A percentile compares a stretch with the other conserved stretches of the same genome.
phyloP scores from a whole-genome alignment of 257 asterid genomes.

The Ilex asprella region DNA sequence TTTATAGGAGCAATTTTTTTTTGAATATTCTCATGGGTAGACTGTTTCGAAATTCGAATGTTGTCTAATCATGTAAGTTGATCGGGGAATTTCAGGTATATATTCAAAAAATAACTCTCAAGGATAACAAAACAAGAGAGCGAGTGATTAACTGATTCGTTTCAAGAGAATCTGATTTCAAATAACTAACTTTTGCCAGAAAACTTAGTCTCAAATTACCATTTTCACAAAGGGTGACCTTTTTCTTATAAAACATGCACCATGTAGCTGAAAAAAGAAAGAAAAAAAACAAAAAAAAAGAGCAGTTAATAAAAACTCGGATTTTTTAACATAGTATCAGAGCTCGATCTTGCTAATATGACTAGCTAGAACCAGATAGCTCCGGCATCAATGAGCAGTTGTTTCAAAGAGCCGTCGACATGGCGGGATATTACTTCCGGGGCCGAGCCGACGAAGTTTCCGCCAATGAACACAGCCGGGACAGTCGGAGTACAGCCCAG shows the following conservation, averaged over 20 bases:
- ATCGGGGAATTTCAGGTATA: too few relatives aligned
- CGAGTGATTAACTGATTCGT: too few relatives aligned
- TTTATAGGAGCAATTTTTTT: not conserved
- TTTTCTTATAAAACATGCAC: too few relatives aligned
- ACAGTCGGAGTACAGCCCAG: conserved; percentile 66
- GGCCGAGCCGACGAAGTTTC: conserved; percentile 62
- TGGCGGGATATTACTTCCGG: conserved; percentile 64
- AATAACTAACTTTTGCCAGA: too few relatives aligned
- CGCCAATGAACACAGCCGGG: conserved; percentile 76
- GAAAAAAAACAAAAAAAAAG: not conserved
- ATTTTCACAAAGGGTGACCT: not conserved
- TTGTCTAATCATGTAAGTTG: not conserved
- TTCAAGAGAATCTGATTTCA: too few relatives aligned
- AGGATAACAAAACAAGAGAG: too few relatives aligned
- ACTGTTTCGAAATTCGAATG: not conserved
- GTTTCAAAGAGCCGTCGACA: conserved; percentile 71
- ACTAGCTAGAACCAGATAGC: conserved; percentile 63
- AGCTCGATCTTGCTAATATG: too few relatives aligned
- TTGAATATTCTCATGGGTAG: not conserved
- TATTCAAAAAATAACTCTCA: too few relatives aligned
- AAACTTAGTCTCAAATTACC: not conserved
- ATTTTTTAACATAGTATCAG: too few relatives aligned
- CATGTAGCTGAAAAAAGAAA: too few relatives aligned
- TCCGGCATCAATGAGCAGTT: conserved; percentile 53
- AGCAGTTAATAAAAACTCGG: too few relatives aligned